phyloP scores from a whole-genome alignment of 257 asterid genomes.

The Cinchona pubescens region DNA sequence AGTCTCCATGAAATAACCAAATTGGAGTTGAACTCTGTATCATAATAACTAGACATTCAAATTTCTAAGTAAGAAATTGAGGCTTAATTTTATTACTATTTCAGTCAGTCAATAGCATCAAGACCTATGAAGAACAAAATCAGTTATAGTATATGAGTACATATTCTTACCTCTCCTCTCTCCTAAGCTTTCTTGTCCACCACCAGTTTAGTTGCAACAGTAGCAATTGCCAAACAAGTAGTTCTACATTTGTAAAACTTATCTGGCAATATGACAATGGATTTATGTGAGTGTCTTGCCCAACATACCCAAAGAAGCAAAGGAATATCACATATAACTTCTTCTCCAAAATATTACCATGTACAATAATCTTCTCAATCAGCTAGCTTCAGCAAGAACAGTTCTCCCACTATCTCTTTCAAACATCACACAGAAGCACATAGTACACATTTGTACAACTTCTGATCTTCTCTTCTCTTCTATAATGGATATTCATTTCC shows the following conservation, averaged over 20 bases:
- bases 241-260: background rate
- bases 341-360: background rate
- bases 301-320: too few relatives aligned
- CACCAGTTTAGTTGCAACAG: background rate
- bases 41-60: background rate
- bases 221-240: background rate
- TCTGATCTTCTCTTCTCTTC: background rate
- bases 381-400: conserved; percentile 1
- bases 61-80: background rate
- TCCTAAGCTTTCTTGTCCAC: background rate
- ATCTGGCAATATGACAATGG: background rate
- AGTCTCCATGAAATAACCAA: background rate
- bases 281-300: too few relatives aligned
- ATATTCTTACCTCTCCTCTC: conserved; percentile 10
- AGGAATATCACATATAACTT: too few relatives aligned
- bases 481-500: background rate
- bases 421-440: background rate
- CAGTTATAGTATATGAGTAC: too few relatives aligned
- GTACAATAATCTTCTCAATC: background rate
- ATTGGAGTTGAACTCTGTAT: background rate
- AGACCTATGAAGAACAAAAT: background rate
- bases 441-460: background rate
- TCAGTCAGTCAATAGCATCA: background rate
- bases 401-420: background rate
- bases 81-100: background rate